Evolutionary conservation across 805 yeast genomes (phyloP), one percentile per base, ranked within the genome.

Genomic region (Wickerhamomyces rabaulensis): DNA sequence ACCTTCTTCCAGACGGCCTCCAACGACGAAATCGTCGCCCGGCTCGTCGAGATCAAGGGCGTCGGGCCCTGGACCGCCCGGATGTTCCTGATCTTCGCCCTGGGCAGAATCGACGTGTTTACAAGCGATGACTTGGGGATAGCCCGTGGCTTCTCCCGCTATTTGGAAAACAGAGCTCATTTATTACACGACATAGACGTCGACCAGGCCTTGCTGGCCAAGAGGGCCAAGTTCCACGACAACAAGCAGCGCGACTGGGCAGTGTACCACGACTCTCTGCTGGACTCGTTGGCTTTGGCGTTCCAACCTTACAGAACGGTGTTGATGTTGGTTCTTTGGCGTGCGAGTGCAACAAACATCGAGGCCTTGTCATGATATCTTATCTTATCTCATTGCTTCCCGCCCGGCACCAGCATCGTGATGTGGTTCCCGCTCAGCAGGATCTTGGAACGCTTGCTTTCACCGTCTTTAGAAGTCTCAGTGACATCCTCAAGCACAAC

Each of bases 31-130:
- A 65, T 84, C 15, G 58, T 74, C 1, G 70, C 70, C 17, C 75
- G 74, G 47, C 63, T 84, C 44, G 74, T 76, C 0, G 61, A 61
- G 22, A 67, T 85, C 51, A 84, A 85, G 56, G 95, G 95, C 0
- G 75, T 87, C 16, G 95, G 94, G 0, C 74, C 74, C 2, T 91
- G 98, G 98, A 79, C 90, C 5, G 91, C 94, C 0, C 85, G 84
- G 45, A 91, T 91, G 96, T 91, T 89, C 63, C 65, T 87, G 16
- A 58, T 84, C 20, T 88, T 88, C 59, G 84, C 86, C 1, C 66
- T 90, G 40, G 74, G 74, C 22, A 73, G 87, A 47, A 60, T 78
- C 59, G 82, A 91, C 61, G 78, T 87, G 0, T 88, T 88, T 62
- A 84, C 94, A 6, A 68, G 77, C 6, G 87, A 82, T 17, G 97